Percentiles rank a stretch among this genome's conserved stretches.
Conservation (phyloP, 805 yeast genomes). For the Schwanniomyces yamadae region DNA sequence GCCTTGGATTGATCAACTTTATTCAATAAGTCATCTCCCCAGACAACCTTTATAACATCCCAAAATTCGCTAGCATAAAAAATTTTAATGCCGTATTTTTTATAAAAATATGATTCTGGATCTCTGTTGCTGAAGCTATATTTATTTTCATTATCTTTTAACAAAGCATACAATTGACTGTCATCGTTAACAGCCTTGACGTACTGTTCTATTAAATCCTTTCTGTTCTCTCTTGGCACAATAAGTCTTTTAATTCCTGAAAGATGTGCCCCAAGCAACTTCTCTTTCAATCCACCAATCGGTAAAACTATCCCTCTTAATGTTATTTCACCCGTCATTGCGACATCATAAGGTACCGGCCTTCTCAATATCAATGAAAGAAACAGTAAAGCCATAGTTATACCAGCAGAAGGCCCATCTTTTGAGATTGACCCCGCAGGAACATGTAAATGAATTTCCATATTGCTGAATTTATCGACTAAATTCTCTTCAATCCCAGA, state of each 20-base stretch:
- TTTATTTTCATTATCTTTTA: slow-evolving; percentile 33
- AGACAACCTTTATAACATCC: slow-evolving; percentile 71
- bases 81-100: slow-evolving; percentile 58
- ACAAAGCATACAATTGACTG: slow-evolving; percentile 30
- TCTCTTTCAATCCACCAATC: slow-evolving; percentile 80
- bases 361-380: slow-evolving; percentile 43
- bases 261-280: slow-evolving; percentile 74
- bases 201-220: slow-evolving; percentile 64
- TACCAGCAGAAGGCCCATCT: slow-evolving; percentile 50
- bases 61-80: slow-evolving; percentile 72
- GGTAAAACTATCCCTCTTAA: slow-evolving; percentile 75
- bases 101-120: slow-evolving; percentile 50
- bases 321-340: slow-evolving; percentile 88
- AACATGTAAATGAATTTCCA: slow-evolving; percentile 57
- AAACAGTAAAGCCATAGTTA: slow-evolving; percentile 49
- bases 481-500: slow-evolving; percentile 28
- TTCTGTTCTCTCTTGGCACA: slow-evolving; percentile 68
- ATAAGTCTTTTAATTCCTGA: slow-evolving; percentile 56
- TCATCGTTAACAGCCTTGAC: slow-evolving; percentile 32
- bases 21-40: slow-evolving; percentile 51
- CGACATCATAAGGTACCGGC: slow-evolving; percentile 50
- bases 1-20: slow-evolving; percentile 25
- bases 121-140: slow-evolving; percentile 32
- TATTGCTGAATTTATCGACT: slow-evolving; percentile 46
- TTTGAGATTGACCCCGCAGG: slow-evolving; percentile 49